Conservation (phyloP, 805 yeast species). For the Clavispora carvajalis region DNA sequence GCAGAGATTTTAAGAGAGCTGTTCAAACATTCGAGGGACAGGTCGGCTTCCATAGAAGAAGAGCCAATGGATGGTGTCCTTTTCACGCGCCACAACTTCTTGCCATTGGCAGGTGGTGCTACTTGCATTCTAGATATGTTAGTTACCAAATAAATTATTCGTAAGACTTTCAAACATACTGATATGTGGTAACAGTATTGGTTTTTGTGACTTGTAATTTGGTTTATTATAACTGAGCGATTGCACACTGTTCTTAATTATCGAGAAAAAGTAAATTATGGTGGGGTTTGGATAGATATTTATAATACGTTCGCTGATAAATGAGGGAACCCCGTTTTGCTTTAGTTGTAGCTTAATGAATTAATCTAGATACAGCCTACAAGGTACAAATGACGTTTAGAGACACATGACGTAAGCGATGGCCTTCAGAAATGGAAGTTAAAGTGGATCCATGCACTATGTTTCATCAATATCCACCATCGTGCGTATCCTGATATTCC, state of each 20-base stretch:
- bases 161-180: background rate
- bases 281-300: background rate
- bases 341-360: background rate
- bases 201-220: too few species aligned
- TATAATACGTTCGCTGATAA: conserved; percentile 2
- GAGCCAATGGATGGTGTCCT: conserved; percentile 17
- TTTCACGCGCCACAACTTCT: conserved; percentile 41
- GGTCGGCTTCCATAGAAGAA: conserved; percentile 12
- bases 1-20: conserved; percentile 39
- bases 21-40: conserved; percentile 35
- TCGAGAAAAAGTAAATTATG: too few species aligned
- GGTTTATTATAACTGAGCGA: too few species aligned
- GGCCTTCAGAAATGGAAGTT: background rate
- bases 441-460: background rate
- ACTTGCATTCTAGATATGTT: conserved; percentile 12
- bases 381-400: background rate
- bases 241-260: too few species aligned
- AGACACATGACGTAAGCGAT: background rate
- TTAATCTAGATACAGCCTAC: background rate
- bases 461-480: background rate
- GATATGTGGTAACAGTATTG: too few species aligned
- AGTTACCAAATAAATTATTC: background rate
- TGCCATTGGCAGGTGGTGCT: conserved; percentile 42
- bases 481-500: conserved; percentile 1
- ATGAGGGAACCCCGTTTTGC: background rate